Evolutionary conservation across 2,329 filamentous ascomycete species (phyloP), one percentile per base, ranked within the genome.

Genomic region (Xylariaceae sp.): DNA sequence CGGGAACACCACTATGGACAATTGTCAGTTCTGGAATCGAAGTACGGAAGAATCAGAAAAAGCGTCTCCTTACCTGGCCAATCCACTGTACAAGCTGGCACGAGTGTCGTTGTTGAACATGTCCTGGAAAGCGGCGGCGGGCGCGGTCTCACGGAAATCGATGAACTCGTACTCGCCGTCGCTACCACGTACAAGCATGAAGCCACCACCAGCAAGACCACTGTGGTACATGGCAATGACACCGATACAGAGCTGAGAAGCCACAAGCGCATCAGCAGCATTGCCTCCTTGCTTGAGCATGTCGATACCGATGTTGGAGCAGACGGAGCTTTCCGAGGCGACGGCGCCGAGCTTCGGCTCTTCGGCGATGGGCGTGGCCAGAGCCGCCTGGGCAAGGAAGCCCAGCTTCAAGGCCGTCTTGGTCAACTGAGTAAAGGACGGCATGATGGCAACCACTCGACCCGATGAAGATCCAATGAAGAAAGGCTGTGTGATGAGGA

Each of bases 201-300:
- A 97, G 1, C 93, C 93, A 47, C 93, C 93, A 5, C 93, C 93
- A 17, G 90, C 92, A 60, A 97, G 88, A 13, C 93, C 92, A 47
- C 83, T 84, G 72, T 92, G 89, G 66, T 90, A 89, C 85, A 89
- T 89, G 58, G 82, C 87, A 50, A 89, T 81, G 5, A 89, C 87
- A 4, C 89, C 89, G 44, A 92, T 82, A 64, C 89, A 93, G 54
- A 92, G 82, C 6, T 85, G 85, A 0, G 88, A 89, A 35, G 85
- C 88, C 17, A 92, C 85, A 62, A 90, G 74, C 51, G 89, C 87
- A 74, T 93, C 89, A 0, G 87, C 88, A 10, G 89, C 89, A 74
- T 90, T 91, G 5, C 89, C 82, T 2, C 82, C 81, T 15, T 73
- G 71, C 17, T 74, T 72, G 34, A 91, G 73, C 15, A 89, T 76